Base-by-base conservation (phyloP, 2,329 filamentous ascomycete species). In the Apiospora kogelbergensis region DNA sequence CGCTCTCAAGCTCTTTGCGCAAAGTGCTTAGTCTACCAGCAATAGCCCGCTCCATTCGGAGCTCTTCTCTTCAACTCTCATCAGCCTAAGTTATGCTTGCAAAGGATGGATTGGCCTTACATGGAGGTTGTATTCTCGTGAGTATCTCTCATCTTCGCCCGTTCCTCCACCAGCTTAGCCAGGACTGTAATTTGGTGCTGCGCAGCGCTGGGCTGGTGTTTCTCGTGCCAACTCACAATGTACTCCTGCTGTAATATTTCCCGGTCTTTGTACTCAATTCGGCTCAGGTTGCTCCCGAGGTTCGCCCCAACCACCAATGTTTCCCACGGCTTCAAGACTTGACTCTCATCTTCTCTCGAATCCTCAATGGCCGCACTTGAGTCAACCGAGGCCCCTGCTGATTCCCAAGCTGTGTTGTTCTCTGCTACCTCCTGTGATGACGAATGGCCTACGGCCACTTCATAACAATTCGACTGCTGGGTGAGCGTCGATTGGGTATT, bases 201-300 rank as follows among this genome's bases (percentile, higher is more conserved):
- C 30, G 71, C 70, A 66, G 74, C 68, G n/a, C 70, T 44, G 22
- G 73, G 73, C n/a, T 75, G 74, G 57, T 75, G 70, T 42, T 76
- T 63, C 67, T 76, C 69, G 60, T 76, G 70, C 67, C 75, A 71
- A 30, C 67, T 69, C 10, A 78, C 65, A 53, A 81, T 80, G 45
- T 72, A 79, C 44, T 74, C 76, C 68, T 79, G 78, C 63, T 80
- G 81, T 63, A 77, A 70, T 7, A 83, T 78, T 53, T 80, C 77
- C 13, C 80, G 77, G 45, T 80, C 73, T 33, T 81, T 82, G 30
- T 77, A 70, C 71, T 82, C 77, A 48, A 81, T 76, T 10, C 72
- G 72, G 44, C 77, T 81, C 63, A 81, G 73, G 41, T 81, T 78
- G 30, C 78, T 77, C 6, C 79, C 79, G 5, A 83, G 69, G 26